Evolutionary conservation across 495 filamentous ascomycete species (phyloP).

Genomic region (Aspergillus sclerotioniger): DNA sequence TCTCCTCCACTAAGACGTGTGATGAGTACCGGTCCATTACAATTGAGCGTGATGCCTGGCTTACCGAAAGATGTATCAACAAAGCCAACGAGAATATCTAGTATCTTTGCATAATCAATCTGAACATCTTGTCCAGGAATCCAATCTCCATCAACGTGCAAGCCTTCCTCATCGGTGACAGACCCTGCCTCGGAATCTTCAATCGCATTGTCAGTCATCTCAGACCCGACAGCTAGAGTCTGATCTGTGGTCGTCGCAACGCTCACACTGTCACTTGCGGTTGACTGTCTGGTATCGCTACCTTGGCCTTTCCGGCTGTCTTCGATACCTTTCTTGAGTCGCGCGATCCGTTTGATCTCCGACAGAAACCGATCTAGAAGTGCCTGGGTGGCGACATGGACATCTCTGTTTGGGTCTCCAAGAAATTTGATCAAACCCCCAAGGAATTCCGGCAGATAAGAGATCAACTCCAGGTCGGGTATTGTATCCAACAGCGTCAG

Average conservation of each 20-base stretch:
- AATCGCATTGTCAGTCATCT: conserved; percentile 47
- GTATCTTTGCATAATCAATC: conserved; percentile 85
- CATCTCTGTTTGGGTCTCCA: conserved; percentile 86
- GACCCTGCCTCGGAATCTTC: conserved; percentile 61
- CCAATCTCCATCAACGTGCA: conserved; percentile 82
- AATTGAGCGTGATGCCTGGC: conserved; percentile 12
- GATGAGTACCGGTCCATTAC: background rate
- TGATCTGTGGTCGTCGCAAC: conserved; percentile 52
- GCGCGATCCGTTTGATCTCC: conserved; percentile 92
- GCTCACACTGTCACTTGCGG: conserved; percentile 62
- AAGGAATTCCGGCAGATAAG: conserved; percentile 87
- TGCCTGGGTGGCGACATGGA: conserved; percentile 85
- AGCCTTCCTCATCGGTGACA: conserved; percentile 59
- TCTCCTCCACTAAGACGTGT: conserved; percentile 67
- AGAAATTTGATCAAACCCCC: conserved; percentile 89
- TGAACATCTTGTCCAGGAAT: conserved; percentile 96
- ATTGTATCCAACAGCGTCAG: conserved; percentile 94
- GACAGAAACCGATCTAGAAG: conserved; percentile 89
- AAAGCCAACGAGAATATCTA: conserved; percentile 89
- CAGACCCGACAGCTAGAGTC: conserved; percentile 33
- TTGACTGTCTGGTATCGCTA: conserved; percentile 62
- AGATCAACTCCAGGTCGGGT: conserved; percentile 92
- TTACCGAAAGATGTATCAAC: conserved; percentile 79
- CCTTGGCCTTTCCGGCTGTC: conserved; percentile 75
- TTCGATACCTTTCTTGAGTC: conserved; percentile 86